A percentile compares a stretch with the other conserved stretches of the same genome.
phyloP scores from a whole-genome alignment of 192 early-diverging fungal species.

The Umbelopsis vinacea region DNA sequence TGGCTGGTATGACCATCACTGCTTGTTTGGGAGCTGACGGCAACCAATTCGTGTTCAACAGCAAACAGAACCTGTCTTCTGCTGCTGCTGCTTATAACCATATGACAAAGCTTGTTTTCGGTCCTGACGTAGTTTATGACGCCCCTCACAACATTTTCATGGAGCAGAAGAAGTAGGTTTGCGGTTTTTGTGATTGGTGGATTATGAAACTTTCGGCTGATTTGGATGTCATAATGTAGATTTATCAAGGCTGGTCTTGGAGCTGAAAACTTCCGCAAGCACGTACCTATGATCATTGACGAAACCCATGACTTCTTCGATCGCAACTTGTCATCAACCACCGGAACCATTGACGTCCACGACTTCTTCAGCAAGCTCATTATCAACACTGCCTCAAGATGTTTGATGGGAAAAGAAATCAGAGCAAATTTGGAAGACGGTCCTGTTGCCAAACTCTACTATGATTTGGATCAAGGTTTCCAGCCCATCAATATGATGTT shows the following conservation, averaged over 20 bases:
- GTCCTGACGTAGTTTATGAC: constrained; percentile 95
- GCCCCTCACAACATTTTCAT: constrained; percentile 89
- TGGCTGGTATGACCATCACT: constrained; percentile 92
- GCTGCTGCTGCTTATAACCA: constrained; percentile 94
- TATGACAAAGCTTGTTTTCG: constrained; percentile 95
- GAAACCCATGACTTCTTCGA: constrained; percentile 83
- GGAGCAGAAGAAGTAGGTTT: constrained; percentile 93
- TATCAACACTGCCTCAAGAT: constrained; percentile 92
- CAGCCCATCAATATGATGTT: constrained; percentile 95
- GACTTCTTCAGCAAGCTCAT: constrained; percentile 86
- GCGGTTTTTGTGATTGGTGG: neutral
- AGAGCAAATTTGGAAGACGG: constrained; percentile 75
- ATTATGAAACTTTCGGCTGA: neutral
- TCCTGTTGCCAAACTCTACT: constrained; percentile 79
- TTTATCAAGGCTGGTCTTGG: constrained; percentile 95
- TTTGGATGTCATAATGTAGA: constrained; percentile 42
- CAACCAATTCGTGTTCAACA: constrained; percentile 98
- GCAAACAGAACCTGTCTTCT: constrained; percentile 79
- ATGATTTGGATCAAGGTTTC: constrained; percentile 93
- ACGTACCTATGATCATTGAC: constrained; percentile 85
- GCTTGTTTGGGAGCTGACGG: constrained; percentile 89
- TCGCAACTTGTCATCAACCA: constrained; percentile 59
- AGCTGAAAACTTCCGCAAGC: constrained; percentile 82
- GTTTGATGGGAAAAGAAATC: constrained; percentile 95
- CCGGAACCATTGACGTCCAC: constrained; percentile 71